A percentile compares a stretch with the other conserved stretches of the same genome.
Evolutionary conservation across 2,329 filamentous ascomycete genomes (phyloP).

Genomic region (Sporothrix luriei): DNA sequence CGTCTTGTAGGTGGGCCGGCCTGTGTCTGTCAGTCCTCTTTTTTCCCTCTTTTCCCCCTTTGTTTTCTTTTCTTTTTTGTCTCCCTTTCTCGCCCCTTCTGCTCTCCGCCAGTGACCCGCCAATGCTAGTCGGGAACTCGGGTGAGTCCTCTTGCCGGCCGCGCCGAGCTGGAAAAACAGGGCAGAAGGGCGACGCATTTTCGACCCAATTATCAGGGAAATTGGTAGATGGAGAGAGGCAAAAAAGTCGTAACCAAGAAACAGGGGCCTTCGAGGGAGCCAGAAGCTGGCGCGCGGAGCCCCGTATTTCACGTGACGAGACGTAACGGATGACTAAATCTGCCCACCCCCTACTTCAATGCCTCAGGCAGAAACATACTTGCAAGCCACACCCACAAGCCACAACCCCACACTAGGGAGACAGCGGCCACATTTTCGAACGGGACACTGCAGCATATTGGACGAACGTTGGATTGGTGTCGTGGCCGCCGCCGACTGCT

Average conservation of each 20-base stretch:
- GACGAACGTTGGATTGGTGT: slow-evolving; percentile 1
- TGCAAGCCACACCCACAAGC: slow-evolving; percentile 1
- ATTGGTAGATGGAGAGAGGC: not conserved
- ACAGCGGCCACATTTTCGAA: slow-evolving; percentile 20
- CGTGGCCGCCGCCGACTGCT: slow-evolving; percentile 18
- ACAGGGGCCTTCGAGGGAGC: not conserved
- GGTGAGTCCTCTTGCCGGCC: not conserved
- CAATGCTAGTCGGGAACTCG: not conserved
- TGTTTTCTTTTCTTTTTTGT: not conserved
- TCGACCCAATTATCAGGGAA: slow-evolving; percentile 18
- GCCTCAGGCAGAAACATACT: not conserved
- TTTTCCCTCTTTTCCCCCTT: not conserved
- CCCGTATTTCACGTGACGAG: not conserved
- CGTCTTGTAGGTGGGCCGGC: not conserved
- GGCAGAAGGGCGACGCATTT: slow-evolving; percentile 16
- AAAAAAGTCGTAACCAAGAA: not conserved
- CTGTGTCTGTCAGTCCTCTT: not conserved
- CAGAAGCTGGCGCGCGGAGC: too few relatives aligned
- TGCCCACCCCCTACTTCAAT: too few relatives aligned
- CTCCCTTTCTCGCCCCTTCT: not conserved
- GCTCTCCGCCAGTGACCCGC: not conserved
- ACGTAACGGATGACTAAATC: not conserved
- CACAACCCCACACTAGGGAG: slow-evolving; percentile 15
- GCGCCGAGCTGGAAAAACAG: slow-evolving; percentile 2
- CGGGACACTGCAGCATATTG: slow-evolving; percentile 15